These are phyloP conservation scores for Passiflora organensis DNA, from an alignment of 345 rosid genomes.

Conservation along the genomic window DNA sequence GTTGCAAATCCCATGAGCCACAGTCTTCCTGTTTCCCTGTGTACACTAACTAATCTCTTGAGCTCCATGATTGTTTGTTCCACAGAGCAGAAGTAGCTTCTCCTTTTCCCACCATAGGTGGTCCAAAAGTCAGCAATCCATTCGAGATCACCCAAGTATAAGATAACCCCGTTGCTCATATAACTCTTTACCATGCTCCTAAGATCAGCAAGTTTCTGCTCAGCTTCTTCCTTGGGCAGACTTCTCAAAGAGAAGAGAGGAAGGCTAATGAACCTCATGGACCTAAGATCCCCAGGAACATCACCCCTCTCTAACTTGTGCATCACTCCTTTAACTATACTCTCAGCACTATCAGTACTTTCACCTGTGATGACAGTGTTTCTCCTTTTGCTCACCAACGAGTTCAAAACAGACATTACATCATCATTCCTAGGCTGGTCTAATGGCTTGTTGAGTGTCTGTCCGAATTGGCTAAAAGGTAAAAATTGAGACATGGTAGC, in stretches of 20 bases:
- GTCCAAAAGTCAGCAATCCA: conserved; percentile 60
- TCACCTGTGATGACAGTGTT: conserved; percentile 53
- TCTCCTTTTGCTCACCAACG: conserved; percentile 35
- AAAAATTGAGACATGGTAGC: conserved; percentile 19
- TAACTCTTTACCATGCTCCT: conserved; percentile 43
- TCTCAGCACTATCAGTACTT: conserved; percentile 34
- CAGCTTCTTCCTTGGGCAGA: conserved; percentile 47
- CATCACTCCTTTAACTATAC: conserved; percentile 42
- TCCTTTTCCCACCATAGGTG: conserved; percentile 40
- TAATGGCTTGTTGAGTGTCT: conserved; percentile 18
- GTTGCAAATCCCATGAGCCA: conserved; percentile 54
- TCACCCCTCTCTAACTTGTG: conserved; percentile 49
- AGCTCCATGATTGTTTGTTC: conserved; percentile 54
- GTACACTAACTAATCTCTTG: conserved; percentile 40
- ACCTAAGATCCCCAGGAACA: conserved; percentile 40
- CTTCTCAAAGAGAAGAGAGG: conserved; percentile 47
- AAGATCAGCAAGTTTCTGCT: conserved; percentile 49
- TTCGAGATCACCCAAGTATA: conserved; percentile 61
- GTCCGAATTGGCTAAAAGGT: conserved; percentile 25
- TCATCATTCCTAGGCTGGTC: conserved; percentile 36
- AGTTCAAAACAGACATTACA: conserved; percentile 36
- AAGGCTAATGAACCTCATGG: conserved; percentile 41
- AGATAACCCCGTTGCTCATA: conserved; percentile 38
- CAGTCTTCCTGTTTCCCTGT: conserved; percentile 31
- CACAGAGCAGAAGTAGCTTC: conserved; percentile 33